Base-by-base conservation (phyloP, 805 yeast genomes). In the Cyberlindnera maritima region DNA sequence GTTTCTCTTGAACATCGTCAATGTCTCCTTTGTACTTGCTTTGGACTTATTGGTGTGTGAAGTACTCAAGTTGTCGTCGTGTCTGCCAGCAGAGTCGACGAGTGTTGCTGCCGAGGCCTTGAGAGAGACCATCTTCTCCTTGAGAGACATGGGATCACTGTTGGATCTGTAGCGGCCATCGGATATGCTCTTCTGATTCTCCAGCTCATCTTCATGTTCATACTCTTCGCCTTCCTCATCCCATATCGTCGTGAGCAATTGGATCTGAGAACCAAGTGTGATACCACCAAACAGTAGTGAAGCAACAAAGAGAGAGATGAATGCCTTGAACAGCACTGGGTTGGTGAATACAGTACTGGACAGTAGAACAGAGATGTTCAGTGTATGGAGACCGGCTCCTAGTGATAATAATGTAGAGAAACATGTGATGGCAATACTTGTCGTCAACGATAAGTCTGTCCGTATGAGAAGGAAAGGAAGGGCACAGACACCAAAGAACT, bases 21-120 rank as follows among this genome's bases (percentile, higher is more conserved):
- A 19, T 12, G 43, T 28, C 6, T n/a, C 28, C 25, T 34, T 35
- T 12, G 32, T 21, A 17, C 48, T 37, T 19, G 20, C 20, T 21
- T 20, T 38, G 17, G 50, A 37, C n/a, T 17, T 43, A 39, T 26
- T 21, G n/a, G 47, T 36, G 14, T 42, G 38, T 21, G 33, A 25
- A 18, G 12, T 43, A 5, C 47, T 17, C 12, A 43, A 8, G 19
- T 13, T 14, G 13, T 36, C 36, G 45, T 44, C 41, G 14, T 36
- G 38, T 31, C 42, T 43, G 45, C 42, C 46, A 14, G 37, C 46
- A 37, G 45, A 31, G n/a, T 56, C 62, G 25, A 60, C 62, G n/a
- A 60, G 41, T 1, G 64, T 60, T 10, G 56, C 59, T 5, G 64
- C 59, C 8, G 62, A 58, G 2, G 61, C 56, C 45, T 60, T 60